Evolutionary conservation across 768 basidiomycete species (phyloP).

Genomic region (Cyathus striatus): DNA sequence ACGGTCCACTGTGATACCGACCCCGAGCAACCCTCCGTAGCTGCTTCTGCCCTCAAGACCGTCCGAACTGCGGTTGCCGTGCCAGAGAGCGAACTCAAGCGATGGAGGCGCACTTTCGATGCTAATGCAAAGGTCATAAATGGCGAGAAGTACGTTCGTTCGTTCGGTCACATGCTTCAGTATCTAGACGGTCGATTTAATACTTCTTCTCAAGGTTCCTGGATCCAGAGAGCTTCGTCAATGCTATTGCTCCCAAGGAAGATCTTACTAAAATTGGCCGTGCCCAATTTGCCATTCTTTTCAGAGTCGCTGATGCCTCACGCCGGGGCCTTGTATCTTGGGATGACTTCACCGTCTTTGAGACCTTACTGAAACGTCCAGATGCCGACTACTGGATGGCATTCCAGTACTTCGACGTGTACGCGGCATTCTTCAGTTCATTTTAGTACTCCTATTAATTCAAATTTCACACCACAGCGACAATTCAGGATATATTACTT

Average conservation of each 20-base stretch:
- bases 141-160: conserved; percentile 71
- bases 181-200: conserved; percentile 5
- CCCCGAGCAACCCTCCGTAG: conserved; percentile 34
- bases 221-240: conserved; percentile 85
- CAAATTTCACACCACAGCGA: conserved; percentile 46
- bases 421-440: conserved; percentile 24
- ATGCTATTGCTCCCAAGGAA: conserved; percentile 86
- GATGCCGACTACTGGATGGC: conserved; percentile 98
- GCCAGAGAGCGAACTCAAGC: conserved; percentile 79
- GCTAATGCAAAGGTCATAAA: conserved; percentile 70
- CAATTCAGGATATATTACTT: conserved; percentile 86
- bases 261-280: conserved; percentile 85
- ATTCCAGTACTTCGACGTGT: conserved; percentile 95
- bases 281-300: conserved; percentile 85
- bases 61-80: conserved; percentile 66
- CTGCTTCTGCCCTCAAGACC: conserved; percentile 52
- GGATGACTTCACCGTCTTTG: conserved; percentile 96
- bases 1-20: conserved; percentile 54
- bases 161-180: conserved; percentile 13
- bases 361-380: conserved; percentile 87
- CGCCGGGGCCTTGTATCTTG: conserved; percentile 78
- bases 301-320: conserved; percentile 80
- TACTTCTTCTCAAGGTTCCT: conserved; percentile 57
- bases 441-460: conserved; percentile 2
- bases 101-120: conserved; percentile 89